Conservation (phyloP, 169 alveolate genomes). For the Eimeria falciformis region DNA sequence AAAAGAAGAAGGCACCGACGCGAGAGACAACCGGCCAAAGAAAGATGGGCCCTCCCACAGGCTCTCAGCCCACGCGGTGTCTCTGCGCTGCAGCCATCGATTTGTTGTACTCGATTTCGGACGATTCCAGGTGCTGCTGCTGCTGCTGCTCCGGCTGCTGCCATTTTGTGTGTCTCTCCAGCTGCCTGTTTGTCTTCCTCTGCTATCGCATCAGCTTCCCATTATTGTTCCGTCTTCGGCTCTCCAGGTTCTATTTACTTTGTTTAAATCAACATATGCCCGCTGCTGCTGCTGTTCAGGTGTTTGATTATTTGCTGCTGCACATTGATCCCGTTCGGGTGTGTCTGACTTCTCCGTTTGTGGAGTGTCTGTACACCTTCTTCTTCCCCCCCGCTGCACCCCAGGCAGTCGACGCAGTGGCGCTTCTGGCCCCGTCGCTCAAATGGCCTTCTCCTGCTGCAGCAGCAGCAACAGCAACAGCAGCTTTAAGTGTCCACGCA, state of each 20-base stretch:
- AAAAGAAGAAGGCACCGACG: conserved; percentile 1
- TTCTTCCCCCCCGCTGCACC: conserved; percentile 63
- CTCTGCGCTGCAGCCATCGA: conserved; percentile 69
- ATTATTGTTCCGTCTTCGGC: not conserved
- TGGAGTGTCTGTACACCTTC: conserved; percentile 64
- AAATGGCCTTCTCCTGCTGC: conserved; percentile 46
- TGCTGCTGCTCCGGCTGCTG: conserved; percentile 30
- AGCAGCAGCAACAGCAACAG: conserved; percentile 8
- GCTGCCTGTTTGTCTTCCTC: not conserved
- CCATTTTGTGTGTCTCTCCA: not conserved
- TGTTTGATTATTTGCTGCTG: conserved; percentile 70
- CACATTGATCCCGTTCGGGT: conserved; percentile 73
- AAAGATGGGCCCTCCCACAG: conserved; percentile 28
- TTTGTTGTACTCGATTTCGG: conserved; percentile 57
- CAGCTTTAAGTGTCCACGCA: not conserved
- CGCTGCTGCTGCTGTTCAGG: conserved; percentile 52
- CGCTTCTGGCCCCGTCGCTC: conserved; percentile 38
- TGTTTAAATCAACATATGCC: not conserved
- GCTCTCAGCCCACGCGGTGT: conserved; percentile 74
- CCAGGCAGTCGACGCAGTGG: conserved; percentile 54
- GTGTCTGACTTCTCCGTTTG: conserved; percentile 44
- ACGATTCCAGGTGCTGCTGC: conserved; percentile 58
- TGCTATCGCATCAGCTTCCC: not conserved
- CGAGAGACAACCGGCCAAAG: not conserved
- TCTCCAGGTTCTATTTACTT: not conserved